A percentile compares a stretch with the other conserved stretches of the same genome.
phyloP scores from a whole-genome alignment of 805 yeast genomes.

The Tetrapisispora arboricola region DNA sequence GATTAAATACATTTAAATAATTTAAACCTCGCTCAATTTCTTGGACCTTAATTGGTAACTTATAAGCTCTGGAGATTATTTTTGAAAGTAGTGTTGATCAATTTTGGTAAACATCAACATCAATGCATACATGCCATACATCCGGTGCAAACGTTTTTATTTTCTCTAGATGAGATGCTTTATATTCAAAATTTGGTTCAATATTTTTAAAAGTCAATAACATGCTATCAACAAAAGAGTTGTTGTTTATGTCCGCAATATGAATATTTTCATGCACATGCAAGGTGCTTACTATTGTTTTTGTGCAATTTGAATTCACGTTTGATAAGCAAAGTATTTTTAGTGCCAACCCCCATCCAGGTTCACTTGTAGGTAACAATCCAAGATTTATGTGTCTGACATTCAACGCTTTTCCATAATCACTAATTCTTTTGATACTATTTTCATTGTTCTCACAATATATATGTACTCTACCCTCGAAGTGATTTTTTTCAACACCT shows the following conservation, averaged over 20 bases:
- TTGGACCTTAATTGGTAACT: no score
- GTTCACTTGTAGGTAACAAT: slow-evolving; percentile 58
- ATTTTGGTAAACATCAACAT: slow-evolving; percentile 25
- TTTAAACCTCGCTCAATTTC: no score
- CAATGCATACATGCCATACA: slow-evolving; percentile 65
- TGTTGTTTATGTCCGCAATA: slow-evolving; percentile 29
- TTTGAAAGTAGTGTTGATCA: no score
- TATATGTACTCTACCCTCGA: slow-evolving; percentile 16
- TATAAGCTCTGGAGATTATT: no score
- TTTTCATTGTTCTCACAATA: slow-evolving; percentile 36
- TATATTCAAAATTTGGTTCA: slow-evolving; percentile 5
- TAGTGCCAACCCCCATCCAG: slow-evolving; percentile 46
- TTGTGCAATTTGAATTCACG: neutral
- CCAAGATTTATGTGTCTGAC: slow-evolving; percentile 64
- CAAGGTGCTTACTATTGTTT: slow-evolving; percentile 15
- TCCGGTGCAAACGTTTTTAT: slow-evolving; percentile 86
- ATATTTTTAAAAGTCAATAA: slow-evolving; percentile 2
- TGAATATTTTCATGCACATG: slow-evolving; percentile 76
- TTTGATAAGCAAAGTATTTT: slow-evolving; percentile 6
- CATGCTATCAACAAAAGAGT: slow-evolving; percentile 6
- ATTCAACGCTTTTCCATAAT: slow-evolving; percentile 12
- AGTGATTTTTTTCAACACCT: slow-evolving; percentile 40
- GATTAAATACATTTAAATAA: no score
- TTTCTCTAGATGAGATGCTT: slow-evolving; percentile 38
- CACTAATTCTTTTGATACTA: slow-evolving; percentile 35